phyloP scores from a whole-genome alignment of 805 yeast species.

The Monosporozyma yasuniensis region DNA sequence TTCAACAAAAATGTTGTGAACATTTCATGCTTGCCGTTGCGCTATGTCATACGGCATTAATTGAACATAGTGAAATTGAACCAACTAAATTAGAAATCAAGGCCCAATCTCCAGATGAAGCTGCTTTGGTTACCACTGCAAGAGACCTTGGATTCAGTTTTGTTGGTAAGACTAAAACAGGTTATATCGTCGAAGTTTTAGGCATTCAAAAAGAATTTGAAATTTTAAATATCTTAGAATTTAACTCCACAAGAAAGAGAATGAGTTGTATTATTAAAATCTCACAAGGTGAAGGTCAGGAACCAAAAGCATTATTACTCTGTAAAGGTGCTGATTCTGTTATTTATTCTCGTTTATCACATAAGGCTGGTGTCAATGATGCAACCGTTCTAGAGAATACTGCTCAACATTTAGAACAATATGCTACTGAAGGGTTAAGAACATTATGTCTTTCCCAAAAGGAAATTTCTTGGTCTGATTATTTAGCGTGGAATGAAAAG shows the following conservation, averaged over 20 bases:
- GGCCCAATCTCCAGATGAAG: slow-evolving; percentile 85
- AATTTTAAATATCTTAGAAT: slow-evolving; percentile 61
- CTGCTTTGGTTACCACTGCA: slow-evolving; percentile 78
- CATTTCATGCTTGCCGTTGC: slow-evolving; percentile 73
- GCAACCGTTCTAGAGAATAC: slow-evolving; percentile 47
- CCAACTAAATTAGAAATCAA: slow-evolving; percentile 49
- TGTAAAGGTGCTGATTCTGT: slow-evolving; percentile 86
- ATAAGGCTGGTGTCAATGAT: slow-evolving; percentile 33
- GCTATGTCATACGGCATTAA: slow-evolving; percentile 68
- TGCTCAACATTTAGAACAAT: slow-evolving; percentile 66
- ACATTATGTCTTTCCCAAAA: slow-evolving; percentile 73
- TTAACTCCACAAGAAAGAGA: slow-evolving; percentile 78
- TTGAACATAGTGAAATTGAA: slow-evolving; percentile 55
- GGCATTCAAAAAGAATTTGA: slow-evolving; percentile 67
- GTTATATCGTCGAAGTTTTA: slow-evolving; percentile 56
- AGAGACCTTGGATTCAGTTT: slow-evolving; percentile 68
- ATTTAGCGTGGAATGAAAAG: slow-evolving; percentile 51
- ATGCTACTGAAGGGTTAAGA: slow-evolving; percentile 77
- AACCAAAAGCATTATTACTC: slow-evolving; percentile 54
- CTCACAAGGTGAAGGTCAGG: slow-evolving; percentile 38
- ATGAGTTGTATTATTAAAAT: slow-evolving; percentile 76
- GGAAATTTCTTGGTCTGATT: slow-evolving; percentile 54
- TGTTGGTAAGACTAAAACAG: slow-evolving; percentile 55
- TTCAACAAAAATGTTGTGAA: slow-evolving; percentile 51
- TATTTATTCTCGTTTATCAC: slow-evolving; percentile 55